Conservation (phyloP, 768 basidiomycete species). For the Rhizopogon vulgaris region DNA sequence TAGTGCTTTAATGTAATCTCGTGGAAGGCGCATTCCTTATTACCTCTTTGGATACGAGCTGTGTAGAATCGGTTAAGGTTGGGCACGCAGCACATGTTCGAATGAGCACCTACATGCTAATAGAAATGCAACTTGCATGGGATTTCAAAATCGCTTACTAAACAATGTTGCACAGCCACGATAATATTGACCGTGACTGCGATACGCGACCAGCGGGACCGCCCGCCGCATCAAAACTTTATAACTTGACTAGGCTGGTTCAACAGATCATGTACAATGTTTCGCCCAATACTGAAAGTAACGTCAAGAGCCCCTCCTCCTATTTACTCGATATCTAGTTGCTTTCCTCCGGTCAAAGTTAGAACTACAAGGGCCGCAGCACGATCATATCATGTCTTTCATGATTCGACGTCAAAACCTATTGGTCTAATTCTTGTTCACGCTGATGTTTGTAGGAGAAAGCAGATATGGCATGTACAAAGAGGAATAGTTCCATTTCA, state of each 20-base stretch:
- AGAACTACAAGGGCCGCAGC: neutral
- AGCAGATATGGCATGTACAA: neutral
- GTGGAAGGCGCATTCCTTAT: neutral
- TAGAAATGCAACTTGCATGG: too few species aligned
- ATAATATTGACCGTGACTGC: neutral
- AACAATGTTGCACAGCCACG: neutral
- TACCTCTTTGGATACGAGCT: neutral
- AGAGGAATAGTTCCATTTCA: conserved; percentile 30
- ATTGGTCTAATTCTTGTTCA: conserved; percentile 6
- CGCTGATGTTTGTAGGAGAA: neutral
- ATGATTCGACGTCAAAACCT: conserved; percentile 1
- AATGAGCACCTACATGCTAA: too few species aligned
- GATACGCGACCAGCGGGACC: neutral
- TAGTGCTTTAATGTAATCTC: neutral
- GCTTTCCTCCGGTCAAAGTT: neutral
- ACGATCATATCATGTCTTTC: neutral
- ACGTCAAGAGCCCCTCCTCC: neutral
- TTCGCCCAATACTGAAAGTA: conserved; percentile 29
- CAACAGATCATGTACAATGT: conserved; percentile 44
- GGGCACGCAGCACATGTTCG: too few species aligned
- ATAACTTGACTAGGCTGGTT: neutral
- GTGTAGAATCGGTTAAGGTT: neutral
- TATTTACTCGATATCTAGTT: neutral
- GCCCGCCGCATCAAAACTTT: neutral
- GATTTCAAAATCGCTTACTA: neutral